phyloP scores from a whole-genome alignment of 768 basidiomycete species.

The Crucibulum laeve region DNA sequence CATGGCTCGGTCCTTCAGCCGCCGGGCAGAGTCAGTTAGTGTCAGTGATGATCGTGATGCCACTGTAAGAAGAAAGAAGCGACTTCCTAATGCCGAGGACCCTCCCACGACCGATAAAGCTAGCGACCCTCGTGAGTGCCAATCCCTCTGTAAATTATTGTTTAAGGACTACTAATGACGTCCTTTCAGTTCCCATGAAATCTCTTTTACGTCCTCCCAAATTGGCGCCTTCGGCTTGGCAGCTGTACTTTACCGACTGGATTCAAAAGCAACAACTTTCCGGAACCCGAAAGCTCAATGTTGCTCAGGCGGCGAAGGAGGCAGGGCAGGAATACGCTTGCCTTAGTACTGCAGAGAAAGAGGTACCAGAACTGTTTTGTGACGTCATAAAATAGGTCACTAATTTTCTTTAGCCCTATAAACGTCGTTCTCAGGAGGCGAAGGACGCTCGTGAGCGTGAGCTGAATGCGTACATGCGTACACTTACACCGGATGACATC shows the following conservation, averaged over 20 bases:
- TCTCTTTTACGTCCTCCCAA: slow-evolving; percentile 84
- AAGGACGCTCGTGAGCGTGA: slow-evolving; percentile 85
- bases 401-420: slow-evolving; percentile 63
- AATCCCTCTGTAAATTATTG: slow-evolving; percentile 5
- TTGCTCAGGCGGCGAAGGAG: slow-evolving; percentile 93
- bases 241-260: slow-evolving; percentile 94
- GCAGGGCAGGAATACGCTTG: slow-evolving; percentile 87
- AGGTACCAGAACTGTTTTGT: slow-evolving; percentile 42
- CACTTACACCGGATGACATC: slow-evolving; percentile 90
- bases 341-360: slow-evolving; percentile 76
- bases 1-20: slow-evolving; percentile 57
- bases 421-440: slow-evolving; percentile 74
- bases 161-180: slow-evolving; percentile 8
- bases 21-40: slow-evolving; percentile 63
- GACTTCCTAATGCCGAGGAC: slow-evolving; percentile 33
- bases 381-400: slow-evolving; percentile 26
- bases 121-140: slow-evolving; percentile 42
- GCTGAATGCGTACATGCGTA: slow-evolving; percentile 79
- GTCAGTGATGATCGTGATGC: slow-evolving; percentile 63
- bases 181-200: slow-evolving; percentile 49
- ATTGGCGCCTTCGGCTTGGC: slow-evolving; percentile 92
- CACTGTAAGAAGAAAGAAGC: slow-evolving; percentile 64
- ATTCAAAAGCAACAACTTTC: slow-evolving; percentile 82
- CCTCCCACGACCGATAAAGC: slow-evolving; percentile 27
- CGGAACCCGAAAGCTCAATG: slow-evolving; percentile 83